Base-by-base conservation (phyloP, 2,329 filamentous ascomycete species). In the Rutstroemia sydowiana region DNA sequence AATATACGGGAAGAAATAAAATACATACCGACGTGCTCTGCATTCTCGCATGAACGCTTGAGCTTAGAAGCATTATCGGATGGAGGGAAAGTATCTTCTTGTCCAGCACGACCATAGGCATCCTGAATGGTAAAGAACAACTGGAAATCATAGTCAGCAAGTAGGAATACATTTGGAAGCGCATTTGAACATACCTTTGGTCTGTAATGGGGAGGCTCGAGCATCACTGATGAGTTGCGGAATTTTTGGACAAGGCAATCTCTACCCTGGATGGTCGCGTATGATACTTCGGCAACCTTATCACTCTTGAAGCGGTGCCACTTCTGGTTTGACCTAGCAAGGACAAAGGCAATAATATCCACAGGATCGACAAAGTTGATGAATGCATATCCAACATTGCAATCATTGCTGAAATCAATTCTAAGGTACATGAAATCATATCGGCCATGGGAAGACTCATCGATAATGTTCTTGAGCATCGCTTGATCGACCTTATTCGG, bases 351-450 rank as follows among this genome's bases (percentile, higher is more conserved):
- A 49, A 89, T 79, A 54, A 93, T 89, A 66, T 88, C 81, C 54
- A 85, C 73, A 0, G 88, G 82, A 81, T 90, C 83, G 40, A 84
- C 79, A 61, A 97, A 96, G 69, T 98, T 96, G 71, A 98, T 89
- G 70, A 97, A 98, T 0, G 90, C 92, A 69, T 97, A 97, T 42
- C 93, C 93, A 53, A 97, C 92, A 66, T 90, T 91, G 83, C 86
- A 89, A 57, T 88, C 82, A 61, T 89, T 88, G 49, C 81, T 82
- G 61, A 91, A 91, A 66, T 91, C 87, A 61, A 97, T 97, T 36
- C 93, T 84, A 48, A 97, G 72, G 67, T 98, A 98, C 75, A 95
- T 82, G 68, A 97, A 97, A 65, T 97, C 91, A 66, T 95, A 97
- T 56, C 85, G 84, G 28, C 89, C 90, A 69, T 78, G 81, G 66